Conservation (phyloP, 441 rosid genomes). For the Capsella rubella region DNA sequence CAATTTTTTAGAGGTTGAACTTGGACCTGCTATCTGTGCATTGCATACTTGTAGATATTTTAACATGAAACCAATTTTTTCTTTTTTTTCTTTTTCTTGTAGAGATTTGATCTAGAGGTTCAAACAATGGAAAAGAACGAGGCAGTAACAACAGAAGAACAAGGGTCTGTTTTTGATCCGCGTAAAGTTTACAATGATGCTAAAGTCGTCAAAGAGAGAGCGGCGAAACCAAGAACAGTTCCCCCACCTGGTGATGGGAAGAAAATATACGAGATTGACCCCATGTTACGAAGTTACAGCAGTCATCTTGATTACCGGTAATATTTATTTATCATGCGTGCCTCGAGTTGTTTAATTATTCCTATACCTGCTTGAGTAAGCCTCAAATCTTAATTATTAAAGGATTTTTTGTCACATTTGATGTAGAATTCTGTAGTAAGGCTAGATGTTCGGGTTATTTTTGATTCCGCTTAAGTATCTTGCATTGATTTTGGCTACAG, state of each 20-base stretch:
- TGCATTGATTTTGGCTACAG: constrained; percentile 52
- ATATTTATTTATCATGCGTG: not conserved
- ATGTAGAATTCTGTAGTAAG: constrained; percentile 10
- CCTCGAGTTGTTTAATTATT: constrained; percentile 11
- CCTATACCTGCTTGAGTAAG: constrained; percentile 16
- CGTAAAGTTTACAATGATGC: constrained; percentile 38
- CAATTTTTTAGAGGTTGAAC: constrained; percentile 19
- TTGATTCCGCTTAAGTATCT: constrained; percentile 3
- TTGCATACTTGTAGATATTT: not conserved
- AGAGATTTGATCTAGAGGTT: constrained; percentile 43
- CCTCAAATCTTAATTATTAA: not conserved
- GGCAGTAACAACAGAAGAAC: constrained; percentile 49
- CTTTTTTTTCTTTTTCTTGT: not conserved
- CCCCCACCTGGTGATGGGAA: constrained; percentile 88
- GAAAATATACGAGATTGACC: constrained; percentile 88
- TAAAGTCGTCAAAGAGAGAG: constrained; percentile 44
- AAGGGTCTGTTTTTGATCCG: constrained; percentile 38
- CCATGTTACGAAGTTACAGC: constrained; percentile 61
- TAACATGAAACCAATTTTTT: not conserved
- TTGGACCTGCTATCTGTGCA: not conserved
- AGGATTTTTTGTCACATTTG: constrained; percentile 9
- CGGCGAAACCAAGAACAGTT: constrained; percentile 50
- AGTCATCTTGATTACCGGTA: constrained; percentile 93
- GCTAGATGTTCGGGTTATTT: constrained; percentile 3
- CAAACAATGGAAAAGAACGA: constrained; percentile 55